Evolutionary conservation across 257 asterid species (phyloP).

Genomic region (Fraxinus pennsylvanica): DNA sequence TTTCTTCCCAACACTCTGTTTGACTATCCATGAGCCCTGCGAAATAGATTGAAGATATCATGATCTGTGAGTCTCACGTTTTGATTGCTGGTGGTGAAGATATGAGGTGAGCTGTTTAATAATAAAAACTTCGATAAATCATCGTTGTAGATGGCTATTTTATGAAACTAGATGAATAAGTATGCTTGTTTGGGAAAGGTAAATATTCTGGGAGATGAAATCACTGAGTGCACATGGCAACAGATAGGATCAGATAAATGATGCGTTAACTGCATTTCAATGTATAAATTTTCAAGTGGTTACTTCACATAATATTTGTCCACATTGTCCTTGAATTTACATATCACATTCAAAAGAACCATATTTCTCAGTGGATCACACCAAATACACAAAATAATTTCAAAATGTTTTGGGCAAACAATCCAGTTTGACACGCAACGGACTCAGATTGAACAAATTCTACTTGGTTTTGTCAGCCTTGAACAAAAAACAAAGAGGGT

Average conservation of each 20-base stretch:
- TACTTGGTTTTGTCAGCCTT: background rate
- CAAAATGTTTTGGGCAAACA: background rate
- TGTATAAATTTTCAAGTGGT: background rate
- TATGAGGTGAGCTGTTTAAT: background rate
- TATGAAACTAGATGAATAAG: background rate
- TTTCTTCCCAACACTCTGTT: slow-evolving; percentile 93
- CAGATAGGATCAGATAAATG: background rate
- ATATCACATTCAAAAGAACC: background rate
- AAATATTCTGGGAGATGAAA: background rate
- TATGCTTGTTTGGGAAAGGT: background rate
- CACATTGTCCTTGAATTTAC: background rate
- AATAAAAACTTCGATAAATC: background rate
- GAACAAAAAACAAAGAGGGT: background rate
- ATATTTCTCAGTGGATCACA: background rate
- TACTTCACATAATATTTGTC: background rate
- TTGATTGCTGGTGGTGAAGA: background rate
- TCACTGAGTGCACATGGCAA: background rate
- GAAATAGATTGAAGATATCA: slow-evolving; percentile 22
- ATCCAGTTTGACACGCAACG: background rate
- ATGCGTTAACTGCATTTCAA: background rate
- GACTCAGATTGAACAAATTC: background rate
- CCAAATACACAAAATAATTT: background rate
- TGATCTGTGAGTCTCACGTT: background rate
- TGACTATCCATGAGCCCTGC: slow-evolving; percentile 97
- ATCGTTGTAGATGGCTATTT: background rate